Evolutionary conservation across 768 basidiomycete genomes (phyloP), one percentile per base, ranked within the genome.

Genomic region (Krasilnikovozyma curviuscula): DNA sequence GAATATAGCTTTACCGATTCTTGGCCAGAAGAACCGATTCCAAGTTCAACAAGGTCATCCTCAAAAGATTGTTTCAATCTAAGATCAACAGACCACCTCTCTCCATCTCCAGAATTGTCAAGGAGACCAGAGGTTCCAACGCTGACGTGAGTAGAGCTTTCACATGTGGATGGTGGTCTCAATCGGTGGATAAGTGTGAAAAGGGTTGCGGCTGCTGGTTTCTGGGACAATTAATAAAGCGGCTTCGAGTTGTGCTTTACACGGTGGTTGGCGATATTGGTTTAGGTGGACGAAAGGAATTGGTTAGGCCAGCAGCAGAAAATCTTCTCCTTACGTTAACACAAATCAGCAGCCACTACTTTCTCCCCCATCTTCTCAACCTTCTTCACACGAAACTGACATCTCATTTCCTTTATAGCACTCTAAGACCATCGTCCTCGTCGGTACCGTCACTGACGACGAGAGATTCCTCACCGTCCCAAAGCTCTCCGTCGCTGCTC

Each of bases 71-170:
- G 51, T 98, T 86, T 77, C 78, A 86, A 67, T 89, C 84, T 64
- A 91, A 88, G 72, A 76, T 73, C 75, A 98, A 97, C 76, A 85
- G 88, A 53, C 83, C 91, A 33, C 91, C 93, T 49, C 69, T 97
- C 57, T 95, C 91, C 59, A 75, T 98, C 58, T 97, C 91, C 53
- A 76, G 81, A 63, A 85, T 97, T 60, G 68, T 77, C 53, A 84
- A 78, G 68, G 83, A 91, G 66, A 83, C 85, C 28, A 59, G 62
- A 53, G 58, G 59, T 56, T 59, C 62, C 56, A 68, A 69, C 65
- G 54, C 63, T 32, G 62, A 64, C 61, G 60, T 55, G 49, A 40
- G 52, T 44, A 13, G 29, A 31, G 19, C 13, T 21, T 23, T 42
- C 46, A 32, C 44, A 54, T 49, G 73, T 71, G 33, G 70, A 73